phyloP scores from a whole-genome alignment of 1,139 yeast species.

The Hanseniaspora gamundiae region DNA sequence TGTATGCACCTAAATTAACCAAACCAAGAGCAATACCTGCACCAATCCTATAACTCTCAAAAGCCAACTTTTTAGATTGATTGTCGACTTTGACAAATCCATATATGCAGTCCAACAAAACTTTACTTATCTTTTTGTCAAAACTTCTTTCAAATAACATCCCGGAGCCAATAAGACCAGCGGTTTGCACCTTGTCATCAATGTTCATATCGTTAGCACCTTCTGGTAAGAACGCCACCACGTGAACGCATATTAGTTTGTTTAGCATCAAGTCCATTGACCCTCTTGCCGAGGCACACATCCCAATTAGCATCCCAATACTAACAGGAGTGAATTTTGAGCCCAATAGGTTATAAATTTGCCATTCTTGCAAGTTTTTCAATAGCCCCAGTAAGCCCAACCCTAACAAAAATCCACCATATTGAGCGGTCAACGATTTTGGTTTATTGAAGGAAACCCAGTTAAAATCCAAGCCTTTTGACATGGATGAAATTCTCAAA shows the following conservation, averaged over 20 bases:
- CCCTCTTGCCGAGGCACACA: slow-evolving; percentile 82
- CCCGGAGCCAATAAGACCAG: slow-evolving; percentile 87
- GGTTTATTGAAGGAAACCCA: slow-evolving; percentile 91
- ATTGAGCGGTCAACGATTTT: slow-evolving; percentile 53
- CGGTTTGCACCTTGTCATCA: slow-evolving; percentile 72
- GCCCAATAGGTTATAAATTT: slow-evolving; percentile 82
- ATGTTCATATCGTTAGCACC: slow-evolving; percentile 90
- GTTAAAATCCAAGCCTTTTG: slow-evolving; percentile 71
- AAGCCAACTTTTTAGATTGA: slow-evolving; percentile 29
- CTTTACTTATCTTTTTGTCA: slow-evolving; percentile 80
- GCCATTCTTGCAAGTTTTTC: slow-evolving; percentile 85
- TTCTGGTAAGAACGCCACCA: slow-evolving; percentile 78
- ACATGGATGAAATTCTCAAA: slow-evolving; percentile 54
- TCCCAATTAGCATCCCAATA: slow-evolving; percentile 77
- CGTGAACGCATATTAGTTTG: slow-evolving; percentile 85
- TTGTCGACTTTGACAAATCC: slow-evolving; percentile 49
- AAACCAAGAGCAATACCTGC: slow-evolving; percentile 85
- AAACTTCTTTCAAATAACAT: slow-evolving; percentile 65
- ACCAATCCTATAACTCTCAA: slow-evolving; percentile 78
- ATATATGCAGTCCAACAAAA: slow-evolving; percentile 55
- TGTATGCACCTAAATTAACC: slow-evolving; percentile 73
- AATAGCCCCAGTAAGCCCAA: slow-evolving; percentile 87
- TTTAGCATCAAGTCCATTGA: slow-evolving; percentile 80
- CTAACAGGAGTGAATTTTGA: slow-evolving; percentile 82
- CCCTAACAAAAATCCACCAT: slow-evolving; percentile 91